phyloP scores from a whole-genome alignment of 1,284 basidiomycete species.

The Rhodotorula sp. region DNA sequence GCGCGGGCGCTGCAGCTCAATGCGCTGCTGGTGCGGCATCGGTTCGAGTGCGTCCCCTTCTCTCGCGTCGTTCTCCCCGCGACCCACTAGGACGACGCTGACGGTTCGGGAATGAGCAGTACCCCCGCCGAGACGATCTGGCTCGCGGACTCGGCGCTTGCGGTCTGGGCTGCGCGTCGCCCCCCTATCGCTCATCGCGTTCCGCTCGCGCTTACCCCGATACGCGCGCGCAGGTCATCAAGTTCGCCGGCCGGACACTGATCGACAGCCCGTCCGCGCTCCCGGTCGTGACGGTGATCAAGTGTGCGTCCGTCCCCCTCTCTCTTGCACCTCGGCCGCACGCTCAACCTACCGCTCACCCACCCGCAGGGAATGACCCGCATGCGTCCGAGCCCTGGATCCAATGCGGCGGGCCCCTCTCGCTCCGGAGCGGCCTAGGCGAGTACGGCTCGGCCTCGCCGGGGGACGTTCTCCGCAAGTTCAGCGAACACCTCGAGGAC shows the following conservation, averaged over 20 bases:
- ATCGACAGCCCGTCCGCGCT: not conserved
- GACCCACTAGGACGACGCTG: not conserved
- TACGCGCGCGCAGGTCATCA: not conserved
- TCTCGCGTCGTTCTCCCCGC: not conserved
- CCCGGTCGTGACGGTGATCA: not conserved
- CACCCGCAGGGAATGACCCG: not conserved
- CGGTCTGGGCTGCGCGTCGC: constrained; percentile 1
- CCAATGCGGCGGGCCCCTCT: not conserved
- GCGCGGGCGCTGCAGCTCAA: constrained; percentile 2
- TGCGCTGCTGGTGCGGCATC: not conserved
- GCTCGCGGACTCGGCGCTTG: not conserved
- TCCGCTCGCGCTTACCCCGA: not conserved
- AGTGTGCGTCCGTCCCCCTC: not conserved
- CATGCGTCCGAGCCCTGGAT: not conserved
- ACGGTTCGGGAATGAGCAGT: not conserved
- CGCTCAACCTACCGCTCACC: not conserved
- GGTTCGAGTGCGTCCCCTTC: not conserved
- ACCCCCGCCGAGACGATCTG: not conserved
- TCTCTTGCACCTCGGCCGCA: not conserved
- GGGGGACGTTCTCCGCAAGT: not conserved
- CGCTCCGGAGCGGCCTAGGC: not conserved
- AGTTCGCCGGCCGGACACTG: not conserved
- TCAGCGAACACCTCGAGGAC: constrained; percentile 5
- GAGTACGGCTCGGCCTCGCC: constrained; percentile 1
- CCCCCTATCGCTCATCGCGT: not conserved